A percentile compares a stretch with the other conserved stretches of the same genome.
These are phyloP conservation scores for Parmelia sp. DNA, from an alignment of 495 filamentous ascomycete species.

Conservation along the genomic window DNA sequence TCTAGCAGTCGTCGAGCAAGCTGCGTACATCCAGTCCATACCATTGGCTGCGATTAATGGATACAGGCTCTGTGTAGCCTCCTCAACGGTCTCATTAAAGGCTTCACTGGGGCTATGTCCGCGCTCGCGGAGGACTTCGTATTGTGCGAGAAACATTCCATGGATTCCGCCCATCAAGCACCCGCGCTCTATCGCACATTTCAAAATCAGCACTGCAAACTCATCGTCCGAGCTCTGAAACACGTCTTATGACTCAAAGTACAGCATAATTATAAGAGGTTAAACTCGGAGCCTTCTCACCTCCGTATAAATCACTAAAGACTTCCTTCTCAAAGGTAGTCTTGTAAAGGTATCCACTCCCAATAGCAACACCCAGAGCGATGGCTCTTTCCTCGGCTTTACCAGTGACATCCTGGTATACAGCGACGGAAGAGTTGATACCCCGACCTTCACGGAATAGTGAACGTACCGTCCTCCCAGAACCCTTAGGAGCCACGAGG, in stretches of 20 bases:
- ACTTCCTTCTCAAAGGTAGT: slow-evolving; percentile 30
- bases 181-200: slow-evolving; percentile 63
- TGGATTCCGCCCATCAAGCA: slow-evolving; percentile 99
- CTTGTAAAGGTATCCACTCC: slow-evolving; percentile 34
- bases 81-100: too few relatives aligned
- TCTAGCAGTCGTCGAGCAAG: too few relatives aligned
- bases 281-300: too few relatives aligned
- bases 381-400: slow-evolving; percentile 97
- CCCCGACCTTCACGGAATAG: slow-evolving; percentile 97
- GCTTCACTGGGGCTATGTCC: slow-evolving; percentile 27
- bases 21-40: too few relatives aligned
- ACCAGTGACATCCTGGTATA: slow-evolving; percentile 97
- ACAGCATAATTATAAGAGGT: too few relatives aligned
- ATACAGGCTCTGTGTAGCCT: too few relatives aligned
- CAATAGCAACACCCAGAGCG: slow-evolving; percentile 93
- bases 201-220: too few relatives aligned
- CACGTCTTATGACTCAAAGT: too few relatives aligned
- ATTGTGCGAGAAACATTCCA: slow-evolving; percentile 99
- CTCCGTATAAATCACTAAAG: too few relatives aligned
- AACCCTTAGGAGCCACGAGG: slow-evolving; percentile 97
- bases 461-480: slow-evolving; percentile 93
- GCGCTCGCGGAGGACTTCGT: slow-evolving; percentile 97
- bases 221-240: too few relatives aligned
- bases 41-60: too few relatives aligned
- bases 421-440: slow-evolving; percentile 98